These are phyloP conservation scores for Starmerella davenportii DNA, from an alignment of 805 yeast species.

Conservation along the genomic window DNA sequence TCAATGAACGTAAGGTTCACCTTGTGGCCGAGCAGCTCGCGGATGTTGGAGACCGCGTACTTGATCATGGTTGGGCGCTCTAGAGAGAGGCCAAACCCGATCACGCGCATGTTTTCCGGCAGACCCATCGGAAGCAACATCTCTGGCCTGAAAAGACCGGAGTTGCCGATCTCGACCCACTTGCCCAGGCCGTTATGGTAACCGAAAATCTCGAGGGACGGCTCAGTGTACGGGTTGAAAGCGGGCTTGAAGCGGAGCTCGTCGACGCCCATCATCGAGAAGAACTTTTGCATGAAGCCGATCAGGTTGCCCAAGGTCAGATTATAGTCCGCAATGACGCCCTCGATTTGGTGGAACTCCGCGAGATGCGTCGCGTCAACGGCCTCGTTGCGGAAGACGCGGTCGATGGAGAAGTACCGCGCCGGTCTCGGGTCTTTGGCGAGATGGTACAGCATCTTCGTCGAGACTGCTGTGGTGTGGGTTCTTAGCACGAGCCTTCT, in stretches of 20 bases:
- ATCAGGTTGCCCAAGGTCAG: constrained; percentile 89
- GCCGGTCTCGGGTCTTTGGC: constrained; percentile 76
- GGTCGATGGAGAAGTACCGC: constrained; percentile 85
- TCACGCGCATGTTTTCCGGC: constrained; percentile 80
- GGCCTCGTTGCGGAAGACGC: constrained; percentile 98
- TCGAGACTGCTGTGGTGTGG: constrained; percentile 89
- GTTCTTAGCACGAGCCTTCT: constrained; percentile 86
- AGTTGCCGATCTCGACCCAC: constrained; percentile 99
- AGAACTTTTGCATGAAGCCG: constrained; percentile 96
- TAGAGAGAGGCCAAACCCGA: constrained; percentile 93
- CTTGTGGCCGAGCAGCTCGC: constrained; percentile 94
- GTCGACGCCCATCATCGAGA: constrained; percentile 90
- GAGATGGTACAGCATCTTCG: constrained; percentile 68
- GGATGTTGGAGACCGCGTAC: constrained; percentile 83
- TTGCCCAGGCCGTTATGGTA: constrained; percentile 86
- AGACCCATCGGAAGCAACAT: constrained; percentile 98
- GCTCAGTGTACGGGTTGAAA: constrained; percentile 98
- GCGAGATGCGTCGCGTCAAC: constrained; percentile 99
- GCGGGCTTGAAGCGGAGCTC: constrained; percentile 95
- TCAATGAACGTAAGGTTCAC: constrained; percentile 88
- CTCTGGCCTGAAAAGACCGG: constrained; percentile 99
- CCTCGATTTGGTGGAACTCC: constrained; percentile 98
- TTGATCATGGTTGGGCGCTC: constrained; percentile 99
- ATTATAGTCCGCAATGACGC: constrained; percentile 93
- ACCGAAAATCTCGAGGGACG: constrained; percentile 91